phyloP scores from a whole-genome alignment of 441 rosid species.

The Erodium trifolium region DNA sequence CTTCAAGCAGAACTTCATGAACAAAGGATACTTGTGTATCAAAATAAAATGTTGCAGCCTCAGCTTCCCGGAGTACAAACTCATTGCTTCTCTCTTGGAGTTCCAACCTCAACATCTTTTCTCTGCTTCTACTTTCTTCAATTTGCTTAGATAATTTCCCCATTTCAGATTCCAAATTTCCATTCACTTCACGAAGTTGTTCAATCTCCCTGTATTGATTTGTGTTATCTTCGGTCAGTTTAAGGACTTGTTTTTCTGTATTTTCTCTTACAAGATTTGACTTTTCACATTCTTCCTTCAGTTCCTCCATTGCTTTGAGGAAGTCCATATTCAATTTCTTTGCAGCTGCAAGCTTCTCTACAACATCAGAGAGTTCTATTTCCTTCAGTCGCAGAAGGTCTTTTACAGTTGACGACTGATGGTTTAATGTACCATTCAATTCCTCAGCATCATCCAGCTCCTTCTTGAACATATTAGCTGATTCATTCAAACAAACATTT shows the following conservation, averaged over 20 bases:
- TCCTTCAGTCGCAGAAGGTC: constrained; percentile 49
- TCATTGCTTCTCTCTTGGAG: constrained; percentile 52
- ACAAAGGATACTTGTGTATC: constrained; percentile 49
- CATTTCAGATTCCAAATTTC: constrained; percentile 44
- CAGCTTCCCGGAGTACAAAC: constrained; percentile 59
- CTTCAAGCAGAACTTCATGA: constrained; percentile 51
- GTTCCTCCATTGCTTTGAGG: constrained; percentile 43
- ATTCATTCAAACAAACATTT: constrained; percentile 35
- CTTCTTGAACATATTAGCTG: constrained; percentile 40
- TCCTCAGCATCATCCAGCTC: constrained; percentile 46
- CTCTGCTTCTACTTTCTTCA: constrained; percentile 38
- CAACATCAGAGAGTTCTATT: constrained; percentile 48
- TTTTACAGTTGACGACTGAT: constrained; percentile 36
- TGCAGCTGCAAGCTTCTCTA: constrained; percentile 50
- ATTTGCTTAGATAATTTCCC: constrained; percentile 38
- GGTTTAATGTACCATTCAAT: constrained; percentile 46
- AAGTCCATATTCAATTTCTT: constrained; percentile 39
- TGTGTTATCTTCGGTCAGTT: constrained; percentile 31
- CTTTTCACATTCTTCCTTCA: constrained; percentile 45
- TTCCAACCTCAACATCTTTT: constrained; percentile 47
- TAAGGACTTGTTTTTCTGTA: constrained; percentile 38
- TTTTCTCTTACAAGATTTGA: constrained; percentile 29
- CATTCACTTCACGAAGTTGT: constrained; percentile 42
- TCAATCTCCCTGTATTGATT: constrained; percentile 47
- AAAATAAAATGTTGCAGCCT: constrained; percentile 58